Evolutionary conservation across 2,329 filamentous ascomycete genomes (phyloP).

Genomic region (Magnaporthiopsis rhizophila): DNA sequence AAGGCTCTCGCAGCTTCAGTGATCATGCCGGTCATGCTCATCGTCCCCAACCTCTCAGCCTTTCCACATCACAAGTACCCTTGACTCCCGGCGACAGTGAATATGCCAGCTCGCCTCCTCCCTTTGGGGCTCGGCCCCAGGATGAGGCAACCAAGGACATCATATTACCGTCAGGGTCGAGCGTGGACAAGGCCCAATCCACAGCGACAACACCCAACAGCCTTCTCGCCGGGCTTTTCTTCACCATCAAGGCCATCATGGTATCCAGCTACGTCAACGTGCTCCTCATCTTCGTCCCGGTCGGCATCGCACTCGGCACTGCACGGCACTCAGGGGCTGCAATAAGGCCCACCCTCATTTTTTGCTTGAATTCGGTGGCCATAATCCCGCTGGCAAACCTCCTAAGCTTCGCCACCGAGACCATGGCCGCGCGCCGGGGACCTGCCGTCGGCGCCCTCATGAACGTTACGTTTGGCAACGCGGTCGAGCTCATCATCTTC

Average conservation of each 20-base stretch:
- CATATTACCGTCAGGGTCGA: too few relatives aligned
- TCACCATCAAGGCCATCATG: conserved; percentile 43
- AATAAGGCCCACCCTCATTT: conserved; percentile 33
- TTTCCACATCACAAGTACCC: too few relatives aligned
- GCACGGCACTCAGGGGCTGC: conserved; percentile 14
- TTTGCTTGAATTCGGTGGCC: conserved; percentile 58
- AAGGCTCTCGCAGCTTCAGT: not conserved
- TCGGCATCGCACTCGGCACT: conserved; percentile 50
- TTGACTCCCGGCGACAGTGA: too few relatives aligned
- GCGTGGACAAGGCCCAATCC: not conserved
- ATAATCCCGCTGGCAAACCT: conserved; percentile 82
- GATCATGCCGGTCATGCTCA: not conserved
- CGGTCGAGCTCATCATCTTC: conserved; percentile 82
- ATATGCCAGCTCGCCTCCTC: too few relatives aligned
- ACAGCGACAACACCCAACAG: too few relatives aligned
- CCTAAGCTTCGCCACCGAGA: conserved; percentile 79
- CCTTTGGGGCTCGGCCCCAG: too few relatives aligned
- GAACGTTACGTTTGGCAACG: conserved; percentile 89
- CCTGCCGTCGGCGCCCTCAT: conserved; percentile 83
- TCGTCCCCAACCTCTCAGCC: not conserved
- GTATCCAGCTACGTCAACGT: conserved; percentile 57
- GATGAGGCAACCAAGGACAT: too few relatives aligned
- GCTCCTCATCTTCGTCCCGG: conserved; percentile 61
- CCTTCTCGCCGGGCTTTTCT: conserved; percentile 28
- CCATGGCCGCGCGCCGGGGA: conserved; percentile 72